phyloP scores from a whole-genome alignment of 495 filamentous ascomycete species.

The Xylaria acuta region DNA sequence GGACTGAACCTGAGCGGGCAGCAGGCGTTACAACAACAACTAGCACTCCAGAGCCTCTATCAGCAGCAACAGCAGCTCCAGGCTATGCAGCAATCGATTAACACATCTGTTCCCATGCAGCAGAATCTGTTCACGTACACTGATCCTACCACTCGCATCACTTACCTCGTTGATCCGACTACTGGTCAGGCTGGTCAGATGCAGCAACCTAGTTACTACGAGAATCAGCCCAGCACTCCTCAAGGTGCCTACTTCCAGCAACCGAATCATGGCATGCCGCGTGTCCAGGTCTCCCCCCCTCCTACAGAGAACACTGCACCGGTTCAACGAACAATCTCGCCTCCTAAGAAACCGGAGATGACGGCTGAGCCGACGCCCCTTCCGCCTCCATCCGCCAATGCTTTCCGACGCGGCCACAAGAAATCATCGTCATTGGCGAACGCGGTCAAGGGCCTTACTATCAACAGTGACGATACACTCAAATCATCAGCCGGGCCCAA shows the following conservation, averaged over 20 bases:
- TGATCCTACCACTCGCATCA: slow-evolving; percentile 83
- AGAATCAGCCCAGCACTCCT: slow-evolving; percentile 38
- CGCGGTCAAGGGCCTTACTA: slow-evolving; percentile 63
- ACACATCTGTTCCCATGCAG: slow-evolving; percentile 41
- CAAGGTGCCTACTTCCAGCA: slow-evolving; percentile 48
- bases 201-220: slow-evolving; percentile 37
- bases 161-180: slow-evolving; percentile 61
- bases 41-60: slow-evolving; percentile 52
- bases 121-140: slow-evolving; percentile 77
- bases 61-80: slow-evolving; percentile 73
- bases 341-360: slow-evolving; percentile 68
- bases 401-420: slow-evolving; percentile 91
- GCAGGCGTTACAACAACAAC: slow-evolving; percentile 51
- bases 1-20: slow-evolving; percentile 65
- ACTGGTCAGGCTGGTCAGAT: slow-evolving; percentile 46
- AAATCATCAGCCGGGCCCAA: slow-evolving; percentile 74
- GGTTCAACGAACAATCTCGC: slow-evolving; percentile 65
- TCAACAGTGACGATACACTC: slow-evolving; percentile 59
- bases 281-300: slow-evolving; percentile 82
- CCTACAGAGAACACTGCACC: slow-evolving; percentile 60
- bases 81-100: slow-evolving; percentile 74
- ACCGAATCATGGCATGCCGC: slow-evolving; percentile 52
- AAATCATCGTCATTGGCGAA: slow-evolving; percentile 84
- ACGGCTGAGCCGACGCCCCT: slow-evolving; percentile 72
- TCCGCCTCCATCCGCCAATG: slow-evolving; percentile 79